Evolutionary conservation across 805 yeast genomes (phyloP).

Genomic region (Starmerella geochares): DNA sequence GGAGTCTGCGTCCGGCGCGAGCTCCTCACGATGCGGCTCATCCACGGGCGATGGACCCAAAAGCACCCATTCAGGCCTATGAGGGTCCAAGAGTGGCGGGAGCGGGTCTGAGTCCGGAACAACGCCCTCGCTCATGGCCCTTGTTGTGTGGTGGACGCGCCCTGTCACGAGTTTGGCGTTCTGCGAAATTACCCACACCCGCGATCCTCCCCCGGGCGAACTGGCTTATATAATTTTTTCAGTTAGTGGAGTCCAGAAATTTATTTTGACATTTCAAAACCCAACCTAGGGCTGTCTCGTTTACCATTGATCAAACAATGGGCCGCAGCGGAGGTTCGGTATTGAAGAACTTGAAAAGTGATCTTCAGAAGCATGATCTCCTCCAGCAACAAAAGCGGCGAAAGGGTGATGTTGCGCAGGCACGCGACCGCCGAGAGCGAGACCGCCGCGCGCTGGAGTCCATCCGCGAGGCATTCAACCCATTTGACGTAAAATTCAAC

Average conservation of each 20-base stretch:
- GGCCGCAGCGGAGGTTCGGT: conserved; percentile 23
- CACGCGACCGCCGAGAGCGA: conserved; percentile 42
- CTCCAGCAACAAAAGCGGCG: conserved; percentile 36
- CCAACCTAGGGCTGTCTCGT: neutral
- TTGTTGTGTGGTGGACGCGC: neutral
- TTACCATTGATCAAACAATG: neutral
- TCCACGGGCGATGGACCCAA: neutral
- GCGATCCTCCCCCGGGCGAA: neutral
- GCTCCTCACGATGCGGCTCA: neutral
- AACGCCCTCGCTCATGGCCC: conserved; percentile 8
- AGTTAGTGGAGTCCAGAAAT: neutral
- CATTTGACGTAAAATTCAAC: conserved; percentile 70
- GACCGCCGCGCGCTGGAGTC: conserved; percentile 41
- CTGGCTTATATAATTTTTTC: conserved; percentile 8
- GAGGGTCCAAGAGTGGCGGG: conserved; percentile 6
- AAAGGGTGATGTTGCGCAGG: conserved; percentile 16
- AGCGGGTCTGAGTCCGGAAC: conserved; percentile 18
- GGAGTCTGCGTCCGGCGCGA: neutral
- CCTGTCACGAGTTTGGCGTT: neutral
- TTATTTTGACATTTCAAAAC: neutral
- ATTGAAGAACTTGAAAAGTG: conserved; percentile 24
- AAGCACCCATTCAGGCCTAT: conserved; percentile 6
- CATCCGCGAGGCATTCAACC: conserved; percentile 78
- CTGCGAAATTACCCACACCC: neutral
- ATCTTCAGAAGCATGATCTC: conserved; percentile 46